A percentile compares a stretch with the other conserved stretches of the same genome.
phyloP scores from a whole-genome alignment of 2,329 filamentous ascomycete genomes.

The Dactylellina parvicollis region DNA sequence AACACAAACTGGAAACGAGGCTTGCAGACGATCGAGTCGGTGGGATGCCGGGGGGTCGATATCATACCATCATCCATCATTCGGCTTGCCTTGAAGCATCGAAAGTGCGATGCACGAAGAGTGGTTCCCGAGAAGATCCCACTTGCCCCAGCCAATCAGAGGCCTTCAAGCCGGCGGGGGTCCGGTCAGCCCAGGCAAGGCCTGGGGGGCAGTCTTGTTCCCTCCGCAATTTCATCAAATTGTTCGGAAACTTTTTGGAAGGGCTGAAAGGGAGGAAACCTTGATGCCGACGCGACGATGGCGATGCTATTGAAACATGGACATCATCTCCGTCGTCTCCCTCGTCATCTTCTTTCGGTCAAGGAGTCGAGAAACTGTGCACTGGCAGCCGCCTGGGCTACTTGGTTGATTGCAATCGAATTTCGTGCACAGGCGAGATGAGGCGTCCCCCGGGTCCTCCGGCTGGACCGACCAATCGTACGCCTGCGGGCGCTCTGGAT shows the following conservation, averaged over 20 bases:
- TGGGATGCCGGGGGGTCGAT: background rate
- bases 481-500: conserved; percentile 19
- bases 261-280: no score
- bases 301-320: conserved; percentile 12
- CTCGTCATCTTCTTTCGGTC: conserved; percentile 9
- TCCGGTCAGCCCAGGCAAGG: conserved; percentile 45
- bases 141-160: conserved; percentile 44
- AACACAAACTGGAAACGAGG: conserved; percentile 45
- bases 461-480: conserved; percentile 44
- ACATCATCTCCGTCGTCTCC: conserved; percentile 8
- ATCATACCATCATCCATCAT: background rate
- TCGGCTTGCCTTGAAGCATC: background rate
- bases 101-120: conserved; percentile 32
- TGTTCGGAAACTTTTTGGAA: background rate
- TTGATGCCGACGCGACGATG: no score
- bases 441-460: conserved; percentile 44
- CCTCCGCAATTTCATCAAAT: conserved; percentile 44
- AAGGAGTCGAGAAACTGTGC: conserved; percentile 2
- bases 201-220: conserved; percentile 20
- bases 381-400: conserved; percentile 19
- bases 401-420: conserved; percentile 7
- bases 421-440: conserved; percentile 42
- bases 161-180: background rate
- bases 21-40: conserved; percentile 39
- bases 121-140: conserved; percentile 49